Evolutionary conservation across 2,329 filamentous ascomycete species (phyloP).

Genomic region (Trichophyton schoenleinii): DNA sequence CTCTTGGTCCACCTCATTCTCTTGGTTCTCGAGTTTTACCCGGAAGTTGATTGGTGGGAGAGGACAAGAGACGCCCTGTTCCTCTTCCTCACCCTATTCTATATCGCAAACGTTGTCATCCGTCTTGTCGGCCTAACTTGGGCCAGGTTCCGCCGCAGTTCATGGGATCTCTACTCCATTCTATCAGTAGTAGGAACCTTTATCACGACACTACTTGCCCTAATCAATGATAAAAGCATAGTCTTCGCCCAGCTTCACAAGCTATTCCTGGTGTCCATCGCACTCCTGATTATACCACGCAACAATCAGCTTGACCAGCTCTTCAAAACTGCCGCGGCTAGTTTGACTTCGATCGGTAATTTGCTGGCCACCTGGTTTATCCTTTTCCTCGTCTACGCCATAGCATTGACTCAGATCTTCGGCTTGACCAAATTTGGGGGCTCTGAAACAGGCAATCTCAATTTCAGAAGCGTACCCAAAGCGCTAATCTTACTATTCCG

Average conservation of each 20-base stretch:
- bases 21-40: slow-evolving; percentile 73
- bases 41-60: slow-evolving; percentile 61
- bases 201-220: slow-evolving; percentile 63
- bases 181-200: slow-evolving; percentile 69
- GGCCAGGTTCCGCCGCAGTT: slow-evolving; percentile 80
- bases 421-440: slow-evolving; percentile 78
- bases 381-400: slow-evolving; percentile 89
- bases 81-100: slow-evolving; percentile 66
- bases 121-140: slow-evolving; percentile 82
- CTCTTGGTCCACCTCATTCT: slow-evolving; percentile 73
- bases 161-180: slow-evolving; percentile 88
- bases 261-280: slow-evolving; percentile 79
- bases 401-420: slow-evolving; percentile 90
- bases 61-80: slow-evolving; percentile 59
- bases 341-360: slow-evolving; percentile 79
- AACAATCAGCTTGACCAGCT: slow-evolving; percentile 96
- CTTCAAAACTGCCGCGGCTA: slow-evolving; percentile 95
- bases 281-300: slow-evolving; percentile 80
- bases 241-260: slow-evolving; percentile 80
- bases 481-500: slow-evolving; percentile 86
- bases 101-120: slow-evolving; percentile 69
- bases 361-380: slow-evolving; percentile 94
- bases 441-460: slow-evolving; percentile 64
- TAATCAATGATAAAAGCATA: slow-evolving; percentile 44
- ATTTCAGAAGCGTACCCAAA: slow-evolving; percentile 88